Conservation (phyloP, 169 alveolate species). For the Plasmodium blacklocki region DNA sequence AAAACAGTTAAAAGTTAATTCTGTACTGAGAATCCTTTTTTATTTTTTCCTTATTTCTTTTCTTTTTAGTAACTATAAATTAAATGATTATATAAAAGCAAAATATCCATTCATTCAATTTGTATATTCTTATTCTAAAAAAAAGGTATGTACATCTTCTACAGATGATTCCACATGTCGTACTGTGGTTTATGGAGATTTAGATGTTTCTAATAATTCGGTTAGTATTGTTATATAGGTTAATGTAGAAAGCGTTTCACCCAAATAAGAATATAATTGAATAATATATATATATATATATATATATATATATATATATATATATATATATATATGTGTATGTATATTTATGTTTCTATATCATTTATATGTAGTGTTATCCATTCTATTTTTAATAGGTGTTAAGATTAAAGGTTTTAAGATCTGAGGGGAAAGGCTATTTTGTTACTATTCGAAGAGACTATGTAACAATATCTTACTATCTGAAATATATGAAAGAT, state of each 20-base stretch:
- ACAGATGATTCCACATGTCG: constrained; percentile 68
- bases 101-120: constrained; percentile 26
- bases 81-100: not conserved
- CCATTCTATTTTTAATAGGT: constrained; percentile 15
- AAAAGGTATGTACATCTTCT: constrained; percentile 56
- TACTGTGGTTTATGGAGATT: constrained; percentile 36
- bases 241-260: not conserved
- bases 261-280: not conserved
- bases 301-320: not conserved
- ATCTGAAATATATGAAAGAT: constrained; percentile 59
- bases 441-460: constrained; percentile 73
- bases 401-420: constrained; percentile 35
- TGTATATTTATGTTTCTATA: not conserved
- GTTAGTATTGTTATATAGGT: constrained; percentile 15
- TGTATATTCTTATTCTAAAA: constrained; percentile 52
- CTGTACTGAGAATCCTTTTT: constrained; percentile 1
- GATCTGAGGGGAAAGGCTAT: constrained; percentile 66
- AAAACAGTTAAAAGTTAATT: constrained; percentile 6
- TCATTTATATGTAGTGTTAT: not conserved
- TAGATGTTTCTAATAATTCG: constrained; percentile 73
- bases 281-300: constrained; percentile 1
- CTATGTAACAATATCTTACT: constrained; percentile 49
- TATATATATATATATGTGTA: not conserved
- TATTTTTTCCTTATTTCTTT: constrained; percentile 10
- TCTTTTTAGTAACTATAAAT: constrained; percentile 13